A percentile compares a stretch with the other conserved stretches of the same genome.
phyloP scores from a whole-genome alignment of 768 basidiomycete species.

The Mycena alexandri region DNA sequence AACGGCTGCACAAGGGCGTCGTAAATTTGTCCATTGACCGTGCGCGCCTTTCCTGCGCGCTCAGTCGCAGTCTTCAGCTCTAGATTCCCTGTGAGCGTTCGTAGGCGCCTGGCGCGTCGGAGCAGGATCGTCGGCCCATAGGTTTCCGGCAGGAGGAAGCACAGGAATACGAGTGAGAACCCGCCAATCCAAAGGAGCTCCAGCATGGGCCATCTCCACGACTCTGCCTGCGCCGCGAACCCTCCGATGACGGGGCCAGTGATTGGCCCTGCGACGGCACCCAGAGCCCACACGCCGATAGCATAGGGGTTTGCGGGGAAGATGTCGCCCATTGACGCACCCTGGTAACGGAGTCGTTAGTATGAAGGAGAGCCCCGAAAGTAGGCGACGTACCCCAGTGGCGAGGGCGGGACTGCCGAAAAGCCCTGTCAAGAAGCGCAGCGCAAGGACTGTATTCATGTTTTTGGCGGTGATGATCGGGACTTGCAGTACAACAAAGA shows the following conservation, averaged over 20 bases:
- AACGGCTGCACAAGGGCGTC: slow-evolving; percentile 46
- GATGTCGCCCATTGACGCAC: slow-evolving; percentile 26
- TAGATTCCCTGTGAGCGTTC: slow-evolving; percentile 45
- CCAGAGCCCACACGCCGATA: slow-evolving; percentile 30
- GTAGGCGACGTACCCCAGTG: slow-evolving; percentile 38
- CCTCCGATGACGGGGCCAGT: slow-evolving; percentile 47
- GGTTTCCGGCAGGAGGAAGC: slow-evolving; percentile 49
- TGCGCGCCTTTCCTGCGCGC: slow-evolving; percentile 37
- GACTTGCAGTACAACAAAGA: slow-evolving; percentile 49
- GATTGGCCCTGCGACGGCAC: slow-evolving; percentile 45
- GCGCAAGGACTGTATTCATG: slow-evolving; percentile 47
- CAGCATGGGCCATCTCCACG: slow-evolving; percentile 51
- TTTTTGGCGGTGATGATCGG: slow-evolving; percentile 48
- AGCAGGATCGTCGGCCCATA: slow-evolving; percentile 44
- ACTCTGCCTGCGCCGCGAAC: slow-evolving; percentile 46
- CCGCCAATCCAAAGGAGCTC: slow-evolving; percentile 49
- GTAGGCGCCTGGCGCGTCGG: slow-evolving; percentile 47
- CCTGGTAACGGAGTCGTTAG: slow-evolving; percentile 8
- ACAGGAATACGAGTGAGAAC: slow-evolving; percentile 43
- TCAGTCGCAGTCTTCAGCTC: slow-evolving; percentile 43
- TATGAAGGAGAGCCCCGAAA: not conserved
- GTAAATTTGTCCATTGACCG: slow-evolving; percentile 30
- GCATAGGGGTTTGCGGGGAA: slow-evolving; percentile 29
- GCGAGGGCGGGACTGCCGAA: slow-evolving; percentile 50
- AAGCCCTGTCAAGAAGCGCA: slow-evolving; percentile 51